These are phyloP conservation scores for Polygonum maritimum DNA, from an alignment of 148 eudicot genomes.

Conservation along the genomic window DNA sequence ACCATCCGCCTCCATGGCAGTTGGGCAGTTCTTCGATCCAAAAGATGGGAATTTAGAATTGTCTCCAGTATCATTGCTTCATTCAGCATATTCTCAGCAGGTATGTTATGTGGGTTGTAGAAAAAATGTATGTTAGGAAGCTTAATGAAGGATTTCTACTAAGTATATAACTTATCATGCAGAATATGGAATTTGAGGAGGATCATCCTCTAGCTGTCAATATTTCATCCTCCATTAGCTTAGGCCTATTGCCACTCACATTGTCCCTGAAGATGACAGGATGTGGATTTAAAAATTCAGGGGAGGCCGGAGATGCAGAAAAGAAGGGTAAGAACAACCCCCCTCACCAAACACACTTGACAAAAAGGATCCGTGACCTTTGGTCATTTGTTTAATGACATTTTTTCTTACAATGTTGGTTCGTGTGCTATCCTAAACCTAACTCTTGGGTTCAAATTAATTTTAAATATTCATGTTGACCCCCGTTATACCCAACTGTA, in stretches of 20 bases:
- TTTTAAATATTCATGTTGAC: neutral
- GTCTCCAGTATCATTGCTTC: conserved; percentile 45
- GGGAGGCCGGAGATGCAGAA: conserved; percentile 62
- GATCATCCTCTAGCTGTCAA: conserved; percentile 86
- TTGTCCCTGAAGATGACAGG: conserved; percentile 68
- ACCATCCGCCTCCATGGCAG: conserved; percentile 96
- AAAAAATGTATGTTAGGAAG: neutral
- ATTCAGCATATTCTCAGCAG: conserved; percentile 47
- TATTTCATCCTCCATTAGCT: conserved; percentile 65
- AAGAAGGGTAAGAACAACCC: conserved; percentile 11
- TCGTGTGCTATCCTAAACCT: neutral
- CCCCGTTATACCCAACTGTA: neutral
- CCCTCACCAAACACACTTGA: neutral
- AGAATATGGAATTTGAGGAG: conserved; percentile 67
- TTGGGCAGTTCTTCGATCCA: conserved; percentile 85
- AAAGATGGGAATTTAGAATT: conserved; percentile 41
- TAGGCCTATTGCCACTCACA: conserved; percentile 74
- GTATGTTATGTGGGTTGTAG: conserved; percentile 20
- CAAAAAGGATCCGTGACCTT: neutral
- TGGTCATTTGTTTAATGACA: neutral
- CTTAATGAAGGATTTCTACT: neutral
- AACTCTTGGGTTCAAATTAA: neutral
- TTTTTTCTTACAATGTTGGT: neutral
- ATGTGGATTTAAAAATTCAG: conserved; percentile 82
- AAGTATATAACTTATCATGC: conserved; percentile 20